A percentile compares a stretch with the other conserved stretches of the same genome.
Conservation (phyloP, 495 filamentous ascomycete genomes). For the Penicillium verhagenii region DNA sequence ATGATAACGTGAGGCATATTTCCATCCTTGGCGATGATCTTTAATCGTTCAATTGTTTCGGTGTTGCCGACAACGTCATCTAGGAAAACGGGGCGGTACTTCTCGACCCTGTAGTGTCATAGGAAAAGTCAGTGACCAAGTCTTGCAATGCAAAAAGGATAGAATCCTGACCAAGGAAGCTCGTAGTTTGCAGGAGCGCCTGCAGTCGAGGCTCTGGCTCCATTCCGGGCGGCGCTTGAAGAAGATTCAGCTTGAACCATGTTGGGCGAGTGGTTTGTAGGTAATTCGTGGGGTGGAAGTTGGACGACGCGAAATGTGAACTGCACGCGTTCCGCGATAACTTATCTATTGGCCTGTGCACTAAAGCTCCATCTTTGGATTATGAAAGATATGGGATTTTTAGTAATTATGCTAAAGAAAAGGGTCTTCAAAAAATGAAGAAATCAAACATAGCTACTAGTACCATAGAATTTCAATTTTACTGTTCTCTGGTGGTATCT, state of each 20-base stretch:
- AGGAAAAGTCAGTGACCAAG: conserved; percentile 11
- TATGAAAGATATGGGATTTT: no score
- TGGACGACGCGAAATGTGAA: conserved; percentile 31
- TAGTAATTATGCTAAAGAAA: not conserved
- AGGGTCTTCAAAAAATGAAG: no score
- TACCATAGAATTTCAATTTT: no score
- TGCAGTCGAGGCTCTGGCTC: conserved; percentile 60
- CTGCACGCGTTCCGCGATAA: conserved; percentile 21
- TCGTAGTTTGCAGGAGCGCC: conserved; percentile 71
- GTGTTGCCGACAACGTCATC: conserved; percentile 98
- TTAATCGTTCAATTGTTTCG: conserved; percentile 94
- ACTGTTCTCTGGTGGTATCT: no score
- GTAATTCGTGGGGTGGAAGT: conserved; percentile 1
- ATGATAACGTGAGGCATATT: conserved; percentile 99
- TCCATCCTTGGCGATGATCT: conserved; percentile 98
- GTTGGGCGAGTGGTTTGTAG: conserved; percentile 5
- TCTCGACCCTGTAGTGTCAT: conserved; percentile 78
- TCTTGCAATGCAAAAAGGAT: conserved; percentile 2
- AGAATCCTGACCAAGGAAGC: conserved; percentile 73
- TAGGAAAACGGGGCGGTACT: conserved; percentile 91
- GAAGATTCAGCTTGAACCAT: conserved; percentile 73
- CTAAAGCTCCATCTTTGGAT: not conserved
- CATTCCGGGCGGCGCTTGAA: conserved; percentile 65
- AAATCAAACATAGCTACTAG: no score
- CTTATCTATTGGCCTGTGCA: conserved; percentile 16